A percentile compares a stretch with the other conserved stretches of the same genome.
These are phyloP conservation scores for Salvia miltiorrhiza DNA, from an alignment of 257 asterid genomes.

Conservation along the genomic window DNA sequence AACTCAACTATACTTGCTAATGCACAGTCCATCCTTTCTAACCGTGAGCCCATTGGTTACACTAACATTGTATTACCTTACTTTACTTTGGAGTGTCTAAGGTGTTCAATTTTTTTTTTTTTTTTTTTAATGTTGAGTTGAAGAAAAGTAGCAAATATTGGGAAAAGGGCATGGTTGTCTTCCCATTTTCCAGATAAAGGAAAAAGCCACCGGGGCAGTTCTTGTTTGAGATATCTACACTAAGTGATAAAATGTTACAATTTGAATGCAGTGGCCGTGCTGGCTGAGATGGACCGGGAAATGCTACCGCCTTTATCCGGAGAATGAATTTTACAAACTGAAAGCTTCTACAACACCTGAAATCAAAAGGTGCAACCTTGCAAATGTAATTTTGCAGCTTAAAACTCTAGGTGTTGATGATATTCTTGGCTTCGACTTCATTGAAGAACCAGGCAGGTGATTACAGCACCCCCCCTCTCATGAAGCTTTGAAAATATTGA, in stretches of 20 bases:
- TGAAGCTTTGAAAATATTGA: slow-evolving; percentile 1
- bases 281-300: slow-evolving; percentile 99
- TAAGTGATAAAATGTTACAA: slow-evolving; percentile 6
- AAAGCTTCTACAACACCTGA: slow-evolving; percentile 82
- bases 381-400: slow-evolving; percentile 91
- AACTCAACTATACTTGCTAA: neutral
- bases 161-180: neutral
- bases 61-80: neutral
- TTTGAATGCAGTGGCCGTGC: slow-evolving; percentile 89
- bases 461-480: neutral
- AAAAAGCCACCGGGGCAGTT: neutral
- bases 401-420: slow-evolving; percentile 91
- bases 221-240: neutral
- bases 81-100: neutral
- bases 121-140: too few species aligned
- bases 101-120: neutral
- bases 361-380: slow-evolving; percentile 87
- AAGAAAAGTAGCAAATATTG: neutral
- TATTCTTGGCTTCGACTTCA: slow-evolving; percentile 84
- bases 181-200: neutral
- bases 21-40: neutral
- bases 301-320: slow-evolving; percentile 97
- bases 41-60: neutral
- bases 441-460: slow-evolving; percentile 87
- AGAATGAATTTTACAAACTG: slow-evolving; percentile 79